Evolutionary conservation across 371 early-diverging fungal species (phyloP).

Genomic region (Parasitella parasitica): DNA sequence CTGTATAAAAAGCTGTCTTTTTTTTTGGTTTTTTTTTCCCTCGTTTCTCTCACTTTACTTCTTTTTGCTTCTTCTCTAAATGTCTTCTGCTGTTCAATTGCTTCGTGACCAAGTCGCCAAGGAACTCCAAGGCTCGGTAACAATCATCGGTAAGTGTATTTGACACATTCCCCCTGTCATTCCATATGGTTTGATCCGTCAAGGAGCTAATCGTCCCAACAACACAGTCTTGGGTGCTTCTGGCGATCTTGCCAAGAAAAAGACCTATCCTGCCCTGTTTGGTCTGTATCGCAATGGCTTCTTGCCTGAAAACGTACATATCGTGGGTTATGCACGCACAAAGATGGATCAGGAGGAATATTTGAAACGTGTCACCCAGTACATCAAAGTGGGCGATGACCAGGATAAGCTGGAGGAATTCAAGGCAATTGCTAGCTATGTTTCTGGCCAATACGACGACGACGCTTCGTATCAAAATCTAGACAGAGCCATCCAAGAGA

Average conservation of each 20-base stretch:
- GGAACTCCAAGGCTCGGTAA: conserved; percentile 45
- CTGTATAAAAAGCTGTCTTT: not conserved
- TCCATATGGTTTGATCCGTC: not conserved
- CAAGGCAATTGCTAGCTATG: conserved; percentile 77
- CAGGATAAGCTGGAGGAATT: conserved; percentile 63
- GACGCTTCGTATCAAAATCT: conserved; percentile 71
- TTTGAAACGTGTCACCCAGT: conserved; percentile 71
- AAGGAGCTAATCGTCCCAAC: not conserved
- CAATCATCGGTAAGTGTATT: conserved; percentile 53
- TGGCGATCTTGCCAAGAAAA: conserved; percentile 94
- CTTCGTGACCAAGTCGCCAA: conserved; percentile 39
- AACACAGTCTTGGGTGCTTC: conserved; percentile 80
- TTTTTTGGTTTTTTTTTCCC: not conserved
- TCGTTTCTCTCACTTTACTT: not conserved
- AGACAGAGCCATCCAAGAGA: conserved; percentile 53
- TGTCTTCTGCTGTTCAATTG: conserved; percentile 33
- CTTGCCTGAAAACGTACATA: conserved; percentile 75
- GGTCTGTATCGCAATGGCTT: conserved; percentile 75
- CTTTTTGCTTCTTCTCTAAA: conserved; percentile 20
- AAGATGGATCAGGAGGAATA: conserved; percentile 81
- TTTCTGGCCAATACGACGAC: conserved; percentile 89
- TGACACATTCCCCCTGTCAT: not conserved
- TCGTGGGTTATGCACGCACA: conserved; percentile 97
- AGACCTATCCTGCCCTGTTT: conserved; percentile 96
- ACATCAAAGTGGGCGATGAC: conserved; percentile 60